Evolutionary conservation across 1,284 basidiomycete genomes (phyloP).

Genomic region (Fomitopsis schrenkii): DNA sequence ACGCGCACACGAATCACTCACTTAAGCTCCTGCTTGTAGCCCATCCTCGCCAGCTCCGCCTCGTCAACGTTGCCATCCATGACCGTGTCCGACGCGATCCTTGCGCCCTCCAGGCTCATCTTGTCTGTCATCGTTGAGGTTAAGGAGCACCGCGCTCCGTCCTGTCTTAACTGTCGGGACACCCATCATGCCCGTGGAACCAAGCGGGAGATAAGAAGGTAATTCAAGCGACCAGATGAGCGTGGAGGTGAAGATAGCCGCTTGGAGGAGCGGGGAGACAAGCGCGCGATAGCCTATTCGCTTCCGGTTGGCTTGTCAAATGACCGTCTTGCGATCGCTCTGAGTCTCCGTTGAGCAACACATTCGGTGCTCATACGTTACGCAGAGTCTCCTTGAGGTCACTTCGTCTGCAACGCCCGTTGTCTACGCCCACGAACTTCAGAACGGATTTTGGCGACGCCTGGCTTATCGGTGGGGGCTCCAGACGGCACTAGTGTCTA

Average conservation of each 20-base stretch:
- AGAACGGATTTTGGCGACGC: too few species aligned
- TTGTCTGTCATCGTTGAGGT: slow-evolving; percentile 6
- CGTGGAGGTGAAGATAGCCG: neutral
- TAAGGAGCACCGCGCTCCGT: neutral
- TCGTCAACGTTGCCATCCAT: slow-evolving; percentile 39
- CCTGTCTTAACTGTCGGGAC: neutral
- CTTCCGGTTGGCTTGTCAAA: neutral
- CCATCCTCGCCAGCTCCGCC: slow-evolving; percentile 65
- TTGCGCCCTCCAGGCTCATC: slow-evolving; percentile 1
- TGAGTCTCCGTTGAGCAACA: too few species aligned
- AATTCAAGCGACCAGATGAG: neutral
- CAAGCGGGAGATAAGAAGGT: slow-evolving; percentile 1
- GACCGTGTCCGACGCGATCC: neutral
- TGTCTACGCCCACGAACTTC: too few species aligned
- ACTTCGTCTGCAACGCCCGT: too few species aligned
- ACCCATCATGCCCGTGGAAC: neutral
- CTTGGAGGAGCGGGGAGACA: neutral
- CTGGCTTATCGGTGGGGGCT: too few species aligned
- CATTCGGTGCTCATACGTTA: too few species aligned
- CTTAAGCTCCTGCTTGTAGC: slow-evolving; percentile 73
- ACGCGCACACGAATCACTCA: slow-evolving; percentile 25
- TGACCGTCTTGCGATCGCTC: too few species aligned
- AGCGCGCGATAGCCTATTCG: neutral
- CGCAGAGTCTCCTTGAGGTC: too few species aligned
- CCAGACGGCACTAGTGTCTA: too few species aligned